phyloP scores from a whole-genome alignment of 164 flowering plant genomes.

The Magnolia changhungtana region DNA sequence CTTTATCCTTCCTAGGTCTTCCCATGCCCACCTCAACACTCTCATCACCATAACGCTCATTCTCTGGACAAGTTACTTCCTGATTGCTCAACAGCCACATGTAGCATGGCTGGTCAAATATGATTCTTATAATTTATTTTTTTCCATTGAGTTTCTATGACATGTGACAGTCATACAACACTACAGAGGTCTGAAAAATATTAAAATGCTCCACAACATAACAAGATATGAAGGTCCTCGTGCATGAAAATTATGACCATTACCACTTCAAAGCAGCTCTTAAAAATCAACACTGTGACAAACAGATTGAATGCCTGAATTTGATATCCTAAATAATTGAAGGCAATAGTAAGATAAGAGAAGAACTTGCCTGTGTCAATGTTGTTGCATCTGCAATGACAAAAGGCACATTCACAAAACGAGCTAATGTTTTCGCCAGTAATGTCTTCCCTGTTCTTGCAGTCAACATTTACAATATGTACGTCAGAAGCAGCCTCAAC shows the following conservation, averaged over 20 bases:
- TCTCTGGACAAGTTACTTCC: too few species aligned
- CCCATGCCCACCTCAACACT: too few species aligned
- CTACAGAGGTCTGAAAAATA: too few species aligned
- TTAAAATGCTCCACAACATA: background rate
- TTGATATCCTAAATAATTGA: background rate
- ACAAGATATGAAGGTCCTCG: background rate
- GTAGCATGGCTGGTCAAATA: too few species aligned
- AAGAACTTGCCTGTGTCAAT: slow-evolving; percentile 76
- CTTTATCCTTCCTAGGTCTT: too few species aligned
- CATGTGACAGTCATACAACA: too few species aligned
- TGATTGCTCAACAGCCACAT: too few species aligned
- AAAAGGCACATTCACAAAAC: slow-evolving; percentile 94
- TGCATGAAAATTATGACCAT: background rate
- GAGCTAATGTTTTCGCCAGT: slow-evolving; percentile 92
- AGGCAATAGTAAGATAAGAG: background rate
- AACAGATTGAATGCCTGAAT: slow-evolving; percentile 1
- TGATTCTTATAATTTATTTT: too few species aligned
- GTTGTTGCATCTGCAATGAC: slow-evolving; percentile 97
- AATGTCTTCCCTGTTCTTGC: slow-evolving; percentile 77
- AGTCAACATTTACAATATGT: slow-evolving; percentile 11
- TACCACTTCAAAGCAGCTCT: background rate
- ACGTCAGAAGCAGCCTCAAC: slow-evolving; percentile 14
- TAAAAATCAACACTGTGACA: background rate
- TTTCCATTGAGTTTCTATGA: too few species aligned
- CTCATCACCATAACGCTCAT: too few species aligned